These are phyloP conservation scores for Cyclotella baltica DNA, from an alignment of 108 stramenopile species.

Conservation along the genomic window DNA sequence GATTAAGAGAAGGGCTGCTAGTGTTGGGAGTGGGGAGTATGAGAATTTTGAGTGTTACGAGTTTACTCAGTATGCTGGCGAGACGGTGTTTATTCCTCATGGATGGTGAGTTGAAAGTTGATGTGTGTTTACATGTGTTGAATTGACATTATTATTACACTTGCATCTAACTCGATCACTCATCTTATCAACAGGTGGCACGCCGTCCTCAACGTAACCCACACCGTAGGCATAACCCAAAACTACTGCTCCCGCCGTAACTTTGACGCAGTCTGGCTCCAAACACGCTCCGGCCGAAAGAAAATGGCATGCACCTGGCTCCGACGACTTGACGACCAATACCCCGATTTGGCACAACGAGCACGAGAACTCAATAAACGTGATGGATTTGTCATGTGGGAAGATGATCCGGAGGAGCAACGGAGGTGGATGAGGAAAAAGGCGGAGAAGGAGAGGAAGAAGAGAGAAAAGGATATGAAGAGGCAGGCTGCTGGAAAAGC, in stretches of 20 bases:
- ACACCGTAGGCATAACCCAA: constrained; percentile 97
- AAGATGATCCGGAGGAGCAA: constrained; percentile 70
- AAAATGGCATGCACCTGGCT: constrained; percentile 96
- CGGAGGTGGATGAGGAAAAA: constrained; percentile 45
- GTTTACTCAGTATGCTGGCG: constrained; percentile 97
- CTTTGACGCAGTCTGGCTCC: constrained; percentile 94
- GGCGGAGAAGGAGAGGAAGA: constrained; percentile 52
- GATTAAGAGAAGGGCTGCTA: constrained; percentile 81
- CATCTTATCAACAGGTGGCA: constrained; percentile 73
- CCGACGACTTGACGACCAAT: constrained; percentile 62
- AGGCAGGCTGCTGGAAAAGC: constrained; percentile 10
- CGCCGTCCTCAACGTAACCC: constrained; percentile 95
- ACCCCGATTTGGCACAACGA: constrained; percentile 78
- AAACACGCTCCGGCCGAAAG: constrained; percentile 92
- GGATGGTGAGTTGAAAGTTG: constrained; percentile 72
- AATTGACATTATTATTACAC: neutral
- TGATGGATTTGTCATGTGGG: constrained; percentile 92
- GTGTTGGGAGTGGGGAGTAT: constrained; percentile 38
- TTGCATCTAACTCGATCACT: neutral
- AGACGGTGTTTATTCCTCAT: constrained; percentile 95
- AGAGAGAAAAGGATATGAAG: constrained; percentile 41
- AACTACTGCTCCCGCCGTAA: constrained; percentile 95
- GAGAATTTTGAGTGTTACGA: constrained; percentile 87
- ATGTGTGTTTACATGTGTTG: neutral
- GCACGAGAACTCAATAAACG: constrained; percentile 80